A percentile compares a stretch with the other conserved stretches of the same genome.
Conservation (phyloP, 352 stramenopile species). For the Globisporangium okanoganense region DNA sequence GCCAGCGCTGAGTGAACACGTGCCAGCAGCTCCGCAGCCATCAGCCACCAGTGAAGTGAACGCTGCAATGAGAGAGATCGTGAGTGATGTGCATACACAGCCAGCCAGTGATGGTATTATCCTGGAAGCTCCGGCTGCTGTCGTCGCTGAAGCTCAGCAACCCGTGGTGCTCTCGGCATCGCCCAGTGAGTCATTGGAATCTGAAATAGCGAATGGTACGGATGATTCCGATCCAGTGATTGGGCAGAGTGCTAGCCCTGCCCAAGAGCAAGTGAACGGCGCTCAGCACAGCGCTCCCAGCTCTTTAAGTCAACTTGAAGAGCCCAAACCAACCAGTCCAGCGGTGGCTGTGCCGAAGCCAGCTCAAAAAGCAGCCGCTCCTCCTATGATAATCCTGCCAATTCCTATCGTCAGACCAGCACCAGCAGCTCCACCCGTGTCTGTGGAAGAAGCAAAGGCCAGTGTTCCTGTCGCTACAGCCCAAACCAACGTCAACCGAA, state of each 20-base stretch:
- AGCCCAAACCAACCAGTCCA: background rate
- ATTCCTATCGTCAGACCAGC: background rate
- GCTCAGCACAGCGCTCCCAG: background rate
- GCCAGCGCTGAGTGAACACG: background rate
- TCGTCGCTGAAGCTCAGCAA: background rate
- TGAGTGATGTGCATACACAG: background rate
- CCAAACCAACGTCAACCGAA: background rate
- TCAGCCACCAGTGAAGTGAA: background rate
- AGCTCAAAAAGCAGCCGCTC: background rate
- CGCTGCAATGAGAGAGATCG: background rate
- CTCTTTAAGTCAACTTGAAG: background rate
- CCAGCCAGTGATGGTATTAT: background rate
- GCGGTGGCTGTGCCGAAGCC: background rate
- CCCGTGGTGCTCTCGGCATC: background rate
- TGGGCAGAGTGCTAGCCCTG: background rate
- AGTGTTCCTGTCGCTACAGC: background rate
- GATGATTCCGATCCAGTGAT: background rate
- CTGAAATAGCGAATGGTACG: background rate
- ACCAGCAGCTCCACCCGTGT: background rate
- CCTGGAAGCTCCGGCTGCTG: background rate
- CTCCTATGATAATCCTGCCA: background rate
- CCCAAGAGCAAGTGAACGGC: background rate
- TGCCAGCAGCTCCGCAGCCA: background rate
- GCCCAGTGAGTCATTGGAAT: background rate
- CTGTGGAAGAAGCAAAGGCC: background rate